These are phyloP conservation scores for Epichloe gansuensis DNA, from an alignment of 2,329 filamentous ascomycete species.

Conservation along the genomic window DNA sequence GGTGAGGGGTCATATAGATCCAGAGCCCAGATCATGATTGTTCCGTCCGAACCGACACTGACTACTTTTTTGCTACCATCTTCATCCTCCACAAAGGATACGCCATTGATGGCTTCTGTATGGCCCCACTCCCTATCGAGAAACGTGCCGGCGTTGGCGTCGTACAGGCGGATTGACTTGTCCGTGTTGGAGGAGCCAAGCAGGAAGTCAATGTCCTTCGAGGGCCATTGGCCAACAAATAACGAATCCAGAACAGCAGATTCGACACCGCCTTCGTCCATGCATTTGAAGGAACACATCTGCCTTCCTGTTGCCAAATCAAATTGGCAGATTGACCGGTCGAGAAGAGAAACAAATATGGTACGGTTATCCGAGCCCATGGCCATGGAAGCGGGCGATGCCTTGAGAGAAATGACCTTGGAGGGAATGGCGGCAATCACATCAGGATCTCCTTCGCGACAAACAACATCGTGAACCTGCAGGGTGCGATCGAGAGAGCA, in stretches of 20 bases:
- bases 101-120: constrained; percentile 82
- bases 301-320: constrained; percentile 56
- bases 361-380: constrained; percentile 48
- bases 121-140: constrained; percentile 89
- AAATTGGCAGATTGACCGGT: constrained; percentile 47
- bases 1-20: constrained; percentile 34
- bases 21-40: constrained; percentile 66
- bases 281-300: constrained; percentile 64
- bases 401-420: constrained; percentile 68
- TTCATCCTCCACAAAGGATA: constrained; percentile 53
- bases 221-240: constrained; percentile 45
- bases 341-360: constrained; percentile 45
- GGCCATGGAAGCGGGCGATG: constrained; percentile 75
- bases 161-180: constrained; percentile 87
- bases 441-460: constrained; percentile 50
- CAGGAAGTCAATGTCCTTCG: constrained; percentile 49
- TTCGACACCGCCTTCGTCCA: constrained; percentile 68
- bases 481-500: constrained; percentile 81
- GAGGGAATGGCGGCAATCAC: constrained; percentile 65
- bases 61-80: constrained; percentile 47
- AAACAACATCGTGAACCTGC: constrained; percentile 66
- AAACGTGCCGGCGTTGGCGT: constrained; percentile 61
- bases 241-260: constrained; percentile 74
- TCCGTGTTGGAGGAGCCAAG: constrained; percentile 88
- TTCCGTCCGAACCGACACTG: constrained; percentile 67